A percentile compares a stretch with the other conserved stretches of the same genome.
Conservation (phyloP, 148 eudicot species). For the Cornus florida region DNA sequence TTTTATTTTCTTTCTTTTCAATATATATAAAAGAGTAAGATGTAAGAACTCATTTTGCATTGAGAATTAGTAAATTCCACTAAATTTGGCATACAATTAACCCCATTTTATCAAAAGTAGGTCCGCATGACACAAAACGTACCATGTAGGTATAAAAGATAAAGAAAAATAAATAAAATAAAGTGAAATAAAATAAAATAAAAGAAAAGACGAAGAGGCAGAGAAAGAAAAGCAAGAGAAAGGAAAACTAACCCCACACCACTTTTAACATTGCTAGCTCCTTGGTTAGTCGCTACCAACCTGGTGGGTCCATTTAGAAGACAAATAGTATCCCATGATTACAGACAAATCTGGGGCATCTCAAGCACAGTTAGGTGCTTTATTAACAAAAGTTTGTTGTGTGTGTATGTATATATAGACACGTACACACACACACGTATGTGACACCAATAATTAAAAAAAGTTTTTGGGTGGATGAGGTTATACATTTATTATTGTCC, state of each 20-base stretch:
- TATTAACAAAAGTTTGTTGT: constrained; percentile 8
- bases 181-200: neutral
- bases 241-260: neutral
- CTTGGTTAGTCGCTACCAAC: neutral
- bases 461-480: too few species aligned
- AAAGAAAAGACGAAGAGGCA: too few species aligned
- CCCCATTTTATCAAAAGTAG: too few species aligned
- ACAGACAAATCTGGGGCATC: constrained; percentile 11
- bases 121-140: neutral
- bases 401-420: too few species aligned
- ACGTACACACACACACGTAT: neutral
- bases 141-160: neutral
- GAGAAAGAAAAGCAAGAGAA: too few species aligned
- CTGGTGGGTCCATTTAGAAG: neutral
- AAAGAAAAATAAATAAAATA: neutral
- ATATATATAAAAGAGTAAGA: too few species aligned
- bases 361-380: constrained; percentile 6
- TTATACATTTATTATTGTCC: too few species aligned
- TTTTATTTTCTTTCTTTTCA: too few species aligned
- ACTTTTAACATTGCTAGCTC: neutral
- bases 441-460: neutral
- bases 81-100: too few species aligned
- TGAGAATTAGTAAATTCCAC: too few species aligned
- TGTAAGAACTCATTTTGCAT: too few species aligned
- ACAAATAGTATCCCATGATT: constrained; percentile 17